Conservation (phyloP, 441 rosid species). For the Euphorbia corollata region DNA sequence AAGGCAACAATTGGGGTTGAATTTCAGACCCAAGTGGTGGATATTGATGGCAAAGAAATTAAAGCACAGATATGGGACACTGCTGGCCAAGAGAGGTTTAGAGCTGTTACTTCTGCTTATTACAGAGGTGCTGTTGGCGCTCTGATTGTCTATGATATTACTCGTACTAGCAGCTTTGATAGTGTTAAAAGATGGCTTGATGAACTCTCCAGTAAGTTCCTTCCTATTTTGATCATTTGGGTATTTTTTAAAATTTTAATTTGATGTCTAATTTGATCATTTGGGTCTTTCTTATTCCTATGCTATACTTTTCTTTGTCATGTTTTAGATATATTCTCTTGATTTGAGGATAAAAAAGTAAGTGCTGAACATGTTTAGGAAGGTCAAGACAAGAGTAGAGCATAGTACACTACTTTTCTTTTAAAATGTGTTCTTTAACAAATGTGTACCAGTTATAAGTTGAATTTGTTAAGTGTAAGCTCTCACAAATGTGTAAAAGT, state of each 20-base stretch:
- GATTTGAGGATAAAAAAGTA: too few relatives aligned
- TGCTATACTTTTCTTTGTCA: too few relatives aligned
- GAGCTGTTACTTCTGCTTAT: slow-evolving; percentile 78
- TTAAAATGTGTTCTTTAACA: neutral
- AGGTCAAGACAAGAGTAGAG: neutral
- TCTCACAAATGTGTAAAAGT: too few relatives aligned
- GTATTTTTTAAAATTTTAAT: too few relatives aligned
- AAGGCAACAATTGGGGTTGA: slow-evolving; percentile 33
- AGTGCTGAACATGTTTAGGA: neutral
- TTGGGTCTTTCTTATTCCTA: too few relatives aligned
- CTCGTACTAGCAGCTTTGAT: slow-evolving; percentile 38
- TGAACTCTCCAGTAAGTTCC: slow-evolving; percentile 41
- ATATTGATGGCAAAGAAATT: slow-evolving; percentile 47
- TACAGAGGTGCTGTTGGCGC: slow-evolving; percentile 81
- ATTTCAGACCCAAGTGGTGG: slow-evolving; percentile 42
- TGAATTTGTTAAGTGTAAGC: neutral
- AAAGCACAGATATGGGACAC: slow-evolving; percentile 66
- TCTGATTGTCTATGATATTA: slow-evolving; percentile 51
- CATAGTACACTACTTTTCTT: neutral
- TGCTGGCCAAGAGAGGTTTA: slow-evolving; percentile 57
- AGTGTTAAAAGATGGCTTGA: slow-evolving; percentile 56
- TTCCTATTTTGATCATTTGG: too few relatives aligned
- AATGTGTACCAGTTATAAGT: neutral
- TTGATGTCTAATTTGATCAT: too few relatives aligned
- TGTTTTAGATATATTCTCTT: too few relatives aligned